Percentiles rank a stretch among this genome's conserved stretches.
Conservation (phyloP, 352 stramenopile genomes). For the Globisporangium perplexum region DNA sequence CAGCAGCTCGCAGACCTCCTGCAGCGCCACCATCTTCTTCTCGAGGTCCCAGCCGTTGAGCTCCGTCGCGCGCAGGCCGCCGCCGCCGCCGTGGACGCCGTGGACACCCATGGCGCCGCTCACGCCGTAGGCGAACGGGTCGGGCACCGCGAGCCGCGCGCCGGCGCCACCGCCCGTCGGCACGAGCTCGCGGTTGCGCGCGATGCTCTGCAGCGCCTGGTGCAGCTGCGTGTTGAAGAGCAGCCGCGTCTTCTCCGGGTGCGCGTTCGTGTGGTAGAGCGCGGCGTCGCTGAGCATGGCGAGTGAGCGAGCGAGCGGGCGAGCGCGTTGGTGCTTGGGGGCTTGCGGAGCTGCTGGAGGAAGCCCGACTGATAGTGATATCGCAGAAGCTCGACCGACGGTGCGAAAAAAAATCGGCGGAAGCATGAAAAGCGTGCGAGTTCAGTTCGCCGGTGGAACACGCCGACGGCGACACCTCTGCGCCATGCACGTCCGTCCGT, state of each 20-base stretch:
- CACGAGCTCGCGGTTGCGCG: conserved; percentile 52
- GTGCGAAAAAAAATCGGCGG: no score
- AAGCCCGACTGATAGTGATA: no score
- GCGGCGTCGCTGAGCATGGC: conserved; percentile 32
- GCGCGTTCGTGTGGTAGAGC: conserved; percentile 36
- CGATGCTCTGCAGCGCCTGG: conserved; percentile 63
- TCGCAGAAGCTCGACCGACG: no score
- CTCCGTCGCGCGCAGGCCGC: conserved; percentile 28
- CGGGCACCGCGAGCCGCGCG: conserved; percentile 27
- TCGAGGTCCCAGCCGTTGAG: conserved; percentile 75
- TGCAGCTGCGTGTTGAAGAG: conserved; percentile 74
- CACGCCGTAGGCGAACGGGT: conserved; percentile 5
- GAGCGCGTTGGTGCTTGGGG: neutral
- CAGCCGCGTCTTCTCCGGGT: conserved; percentile 49
- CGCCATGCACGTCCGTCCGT: no score
- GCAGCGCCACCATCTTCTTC: conserved; percentile 66
- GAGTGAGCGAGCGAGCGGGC: no score
- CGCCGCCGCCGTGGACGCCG: conserved; percentile 14
- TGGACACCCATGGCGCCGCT: neutral
- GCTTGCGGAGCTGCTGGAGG: neutral
- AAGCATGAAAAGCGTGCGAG: no score
- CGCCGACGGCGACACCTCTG: no score
- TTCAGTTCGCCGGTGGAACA: no score
- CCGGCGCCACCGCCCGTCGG: conserved; percentile 10
- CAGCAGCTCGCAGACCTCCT: conserved; percentile 54